A percentile compares a stretch with the other conserved stretches of the same genome.
phyloP scores from a whole-genome alignment of 495 filamentous ascomycete species.

The Wilcoxina mikolae region DNA sequence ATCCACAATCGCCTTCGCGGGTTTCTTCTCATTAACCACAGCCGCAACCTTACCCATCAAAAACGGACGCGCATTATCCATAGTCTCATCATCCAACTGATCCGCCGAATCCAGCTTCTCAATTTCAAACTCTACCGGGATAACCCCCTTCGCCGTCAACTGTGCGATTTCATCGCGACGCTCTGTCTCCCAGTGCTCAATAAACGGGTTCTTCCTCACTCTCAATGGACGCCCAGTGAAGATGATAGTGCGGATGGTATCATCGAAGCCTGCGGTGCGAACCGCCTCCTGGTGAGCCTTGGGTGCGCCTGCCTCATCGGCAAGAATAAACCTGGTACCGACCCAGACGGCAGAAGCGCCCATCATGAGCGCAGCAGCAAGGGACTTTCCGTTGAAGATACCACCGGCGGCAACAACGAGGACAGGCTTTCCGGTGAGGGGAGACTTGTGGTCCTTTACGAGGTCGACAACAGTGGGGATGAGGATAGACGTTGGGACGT shows the following conservation, averaged over 20 bases:
- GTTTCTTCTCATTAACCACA: conserved; percentile 83
- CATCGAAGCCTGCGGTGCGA: conserved; percentile 76
- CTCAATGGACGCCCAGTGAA: conserved; percentile 93
- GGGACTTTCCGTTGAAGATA: conserved; percentile 78
- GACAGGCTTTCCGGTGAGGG: conserved; percentile 71
- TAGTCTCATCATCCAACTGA: conserved; percentile 48
- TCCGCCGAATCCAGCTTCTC: conserved; percentile 54
- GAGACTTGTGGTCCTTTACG: conserved; percentile 65
- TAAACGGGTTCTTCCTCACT: conserved; percentile 85
- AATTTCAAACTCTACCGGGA: conserved; percentile 88
- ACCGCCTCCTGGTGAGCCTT: conserved; percentile 95
- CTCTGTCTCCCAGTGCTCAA: conserved; percentile 90
- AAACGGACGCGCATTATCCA: conserved; percentile 84
- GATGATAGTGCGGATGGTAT: conserved; percentile 91
- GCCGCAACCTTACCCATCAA: conserved; percentile 95
- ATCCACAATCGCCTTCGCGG: conserved; percentile 83
- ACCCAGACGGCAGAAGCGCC: conserved; percentile 91
- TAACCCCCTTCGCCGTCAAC: conserved; percentile 69
- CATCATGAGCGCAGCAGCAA: conserved; percentile 83
- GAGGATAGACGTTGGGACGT: conserved; percentile 74
- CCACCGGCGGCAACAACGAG: conserved; percentile 89
- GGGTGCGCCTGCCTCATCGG: conserved; percentile 85
- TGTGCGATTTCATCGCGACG: conserved; percentile 77
- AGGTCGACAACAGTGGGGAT: conserved; percentile 83
- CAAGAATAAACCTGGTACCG: conserved; percentile 86